phyloP scores from a whole-genome alignment of 495 filamentous ascomycete genomes.

The Chaetomium fimeti region DNA sequence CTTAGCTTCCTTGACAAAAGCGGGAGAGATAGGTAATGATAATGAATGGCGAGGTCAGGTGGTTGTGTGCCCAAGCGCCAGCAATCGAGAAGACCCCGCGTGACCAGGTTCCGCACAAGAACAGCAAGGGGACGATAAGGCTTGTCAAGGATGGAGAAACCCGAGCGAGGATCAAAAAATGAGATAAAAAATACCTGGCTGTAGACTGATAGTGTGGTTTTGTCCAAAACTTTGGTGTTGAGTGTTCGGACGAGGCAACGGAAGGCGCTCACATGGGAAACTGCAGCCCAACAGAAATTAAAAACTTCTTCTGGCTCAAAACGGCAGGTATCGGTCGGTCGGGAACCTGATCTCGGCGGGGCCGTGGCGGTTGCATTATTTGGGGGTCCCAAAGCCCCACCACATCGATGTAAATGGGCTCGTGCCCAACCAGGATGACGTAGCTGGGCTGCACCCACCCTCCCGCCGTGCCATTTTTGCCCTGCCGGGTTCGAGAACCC shows the following conservation, averaged over 20 bases:
- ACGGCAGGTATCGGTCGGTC: slow-evolving; percentile 7
- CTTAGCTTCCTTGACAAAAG: not conserved
- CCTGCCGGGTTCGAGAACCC: not conserved
- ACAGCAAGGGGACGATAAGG: not conserved
- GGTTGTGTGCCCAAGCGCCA: not conserved
- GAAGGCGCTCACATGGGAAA: slow-evolving; percentile 1
- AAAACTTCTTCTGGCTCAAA: slow-evolving; percentile 5
- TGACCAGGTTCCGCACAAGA: not conserved
- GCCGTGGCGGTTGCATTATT: not conserved
- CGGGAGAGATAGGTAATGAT: not conserved
- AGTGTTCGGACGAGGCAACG: not conserved
- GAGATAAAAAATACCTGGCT: too few relatives aligned
- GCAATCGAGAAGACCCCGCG: not conserved
- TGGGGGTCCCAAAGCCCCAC: not conserved
- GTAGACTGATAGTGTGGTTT: too few relatives aligned
- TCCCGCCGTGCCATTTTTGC: not conserved
- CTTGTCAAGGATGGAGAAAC: not conserved
- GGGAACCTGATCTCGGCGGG: slow-evolving; percentile 9
- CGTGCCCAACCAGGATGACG: slow-evolving; percentile 17
- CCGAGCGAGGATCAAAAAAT: too few relatives aligned
- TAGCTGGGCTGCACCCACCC: not conserved
- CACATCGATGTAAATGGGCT: not conserved
- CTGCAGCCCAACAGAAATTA: not conserved
- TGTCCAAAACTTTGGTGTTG: not conserved
- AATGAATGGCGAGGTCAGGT: not conserved